Base-by-base conservation (phyloP, 495 filamentous ascomycete species). In the Coniosporium apollinis region DNA sequence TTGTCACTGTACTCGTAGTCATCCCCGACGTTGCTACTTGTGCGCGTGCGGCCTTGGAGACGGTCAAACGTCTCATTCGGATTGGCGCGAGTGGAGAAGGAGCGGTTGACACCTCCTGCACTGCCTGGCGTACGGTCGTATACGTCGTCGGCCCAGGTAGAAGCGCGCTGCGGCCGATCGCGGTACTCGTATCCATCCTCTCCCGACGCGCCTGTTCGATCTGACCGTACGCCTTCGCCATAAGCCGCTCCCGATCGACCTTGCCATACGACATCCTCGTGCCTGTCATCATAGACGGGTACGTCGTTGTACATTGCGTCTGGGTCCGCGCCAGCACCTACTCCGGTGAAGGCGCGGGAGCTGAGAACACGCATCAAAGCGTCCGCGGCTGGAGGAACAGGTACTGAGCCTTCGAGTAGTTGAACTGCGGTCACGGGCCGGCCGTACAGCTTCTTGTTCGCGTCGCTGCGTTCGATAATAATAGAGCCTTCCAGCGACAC, bases 371-470 rank as follows among this genome's bases (percentile, higher is more conserved):
- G 70, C 66, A 89, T 75, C 16, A 97, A 67, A 14, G 87, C 80
- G 28, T 80, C 79, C 5, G 89, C 81, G 18, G 76, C 72, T 9
- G 81, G 74, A 6, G 89, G 86, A 11, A 85, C 75, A 28, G 74
- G 73, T 24, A 94, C 66, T 9, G 61, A 60, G 19, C 89, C 89
- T 10, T 68, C 67, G 4, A 97, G 76, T 22, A 96, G 70, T 50
- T 89, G 75, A 37, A 58, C 57, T n/a, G 89, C 89, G 8, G 81
- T 82, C 48, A 82, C 67, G 17, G 72, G 70, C 45, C 72, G 72
- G 36, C 80, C 81, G 60, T 97, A 97, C 33, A 97, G 67, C 56
- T 92, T 94, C 58, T 87, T 79, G 48, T 97, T 97, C 37, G 91
- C 89, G 60, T 97, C 89, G 52, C 82, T 79, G 38, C 89, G 74